phyloP scores from a whole-genome alignment of 257 asterid species.

The Plantago elongata region DNA sequence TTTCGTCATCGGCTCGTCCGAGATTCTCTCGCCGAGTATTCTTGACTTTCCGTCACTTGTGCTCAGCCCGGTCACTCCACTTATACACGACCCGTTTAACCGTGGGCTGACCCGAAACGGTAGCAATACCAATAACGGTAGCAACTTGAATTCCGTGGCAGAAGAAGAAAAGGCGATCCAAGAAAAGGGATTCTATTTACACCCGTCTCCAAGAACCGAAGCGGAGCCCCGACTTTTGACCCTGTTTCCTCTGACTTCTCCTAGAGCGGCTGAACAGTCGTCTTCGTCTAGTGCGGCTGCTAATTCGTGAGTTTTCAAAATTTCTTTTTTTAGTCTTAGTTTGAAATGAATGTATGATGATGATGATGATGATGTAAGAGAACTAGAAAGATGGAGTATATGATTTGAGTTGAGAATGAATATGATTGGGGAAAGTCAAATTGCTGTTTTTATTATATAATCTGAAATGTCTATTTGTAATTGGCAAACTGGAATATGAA shows the following conservation, averaged over 20 bases:
- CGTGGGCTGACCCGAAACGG: conserved; percentile 27
- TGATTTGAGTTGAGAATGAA: conserved; percentile 25
- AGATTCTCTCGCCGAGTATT: conserved; percentile 71
- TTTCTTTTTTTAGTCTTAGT: conserved; percentile 6
- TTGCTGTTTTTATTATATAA: conserved; percentile 18
- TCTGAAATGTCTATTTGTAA: conserved; percentile 3
- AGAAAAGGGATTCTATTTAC: conserved; percentile 66
- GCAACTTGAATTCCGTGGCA: conserved; percentile 34
- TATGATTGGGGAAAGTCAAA: conserved; percentile 23
- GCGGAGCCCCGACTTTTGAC: conserved; percentile 86
- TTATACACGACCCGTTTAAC: conserved; percentile 75
- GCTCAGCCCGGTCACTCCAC: conserved; percentile 91
- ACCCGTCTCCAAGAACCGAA: conserved; percentile 66
- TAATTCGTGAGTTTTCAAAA: conserved; percentile 35
- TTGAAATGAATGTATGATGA: conserved; percentile 10
- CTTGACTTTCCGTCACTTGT: conserved; percentile 79
- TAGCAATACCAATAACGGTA: background rate
- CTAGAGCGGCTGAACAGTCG: conserved; percentile 38
- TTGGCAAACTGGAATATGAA: conserved; percentile 24
- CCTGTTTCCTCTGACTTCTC: conserved; percentile 78
- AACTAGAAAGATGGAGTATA: conserved; percentile 33
- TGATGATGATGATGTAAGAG: conserved; percentile 34
- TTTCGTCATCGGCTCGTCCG: conserved; percentile 37
- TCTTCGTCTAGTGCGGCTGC: conserved; percentile 19
- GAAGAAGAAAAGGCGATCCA: conserved; percentile 85